Percentiles rank a stretch among this genome's conserved stretches.
Evolutionary conservation across 2,329 filamentous ascomycete species (phyloP).

Genomic region (Talaromyces rugulosus): DNA sequence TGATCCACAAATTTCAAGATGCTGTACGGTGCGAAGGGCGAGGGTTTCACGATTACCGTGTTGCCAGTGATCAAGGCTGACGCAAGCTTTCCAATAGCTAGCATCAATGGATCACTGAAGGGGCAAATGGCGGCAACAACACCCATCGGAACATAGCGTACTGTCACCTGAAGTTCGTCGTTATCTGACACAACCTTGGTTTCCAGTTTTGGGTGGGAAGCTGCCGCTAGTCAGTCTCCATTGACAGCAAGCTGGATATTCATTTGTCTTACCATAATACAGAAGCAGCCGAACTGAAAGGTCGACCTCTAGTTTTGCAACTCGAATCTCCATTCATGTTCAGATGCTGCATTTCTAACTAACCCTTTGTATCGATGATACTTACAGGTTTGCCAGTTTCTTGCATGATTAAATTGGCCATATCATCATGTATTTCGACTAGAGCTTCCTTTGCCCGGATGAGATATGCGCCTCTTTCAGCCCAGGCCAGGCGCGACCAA

Average conservation of each 20-base stretch:
- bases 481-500: constrained; percentile 44
- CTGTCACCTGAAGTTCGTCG: constrained; percentile 37
- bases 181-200: constrained; percentile 46
- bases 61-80: constrained; percentile 51
- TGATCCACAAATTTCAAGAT: constrained; percentile 52
- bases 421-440: constrained; percentile 37
- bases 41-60: constrained; percentile 53
- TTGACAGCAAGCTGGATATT: background rate
- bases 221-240: constrained; percentile 6
- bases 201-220: constrained; percentile 27
- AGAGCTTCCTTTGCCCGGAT: constrained; percentile 40
- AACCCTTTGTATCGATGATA: background rate
- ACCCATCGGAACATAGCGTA: constrained; percentile 46
- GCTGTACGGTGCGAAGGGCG: constrained; percentile 53
- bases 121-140: constrained; percentile 42
- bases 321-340: constrained; percentile 11
- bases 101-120: constrained; percentile 51
- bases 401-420: constrained; percentile 43
- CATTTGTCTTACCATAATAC: constrained; percentile 9
- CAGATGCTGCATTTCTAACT: background rate
- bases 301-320: constrained; percentile 14
- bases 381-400: constrained; percentile 52
- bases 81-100: constrained; percentile 43
- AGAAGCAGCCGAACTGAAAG: constrained; percentile 13
- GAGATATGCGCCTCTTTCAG: constrained; percentile 41